phyloP scores from a whole-genome alignment of 768 basidiomycete genomes.

The Steccherinum ochraceum region DNA sequence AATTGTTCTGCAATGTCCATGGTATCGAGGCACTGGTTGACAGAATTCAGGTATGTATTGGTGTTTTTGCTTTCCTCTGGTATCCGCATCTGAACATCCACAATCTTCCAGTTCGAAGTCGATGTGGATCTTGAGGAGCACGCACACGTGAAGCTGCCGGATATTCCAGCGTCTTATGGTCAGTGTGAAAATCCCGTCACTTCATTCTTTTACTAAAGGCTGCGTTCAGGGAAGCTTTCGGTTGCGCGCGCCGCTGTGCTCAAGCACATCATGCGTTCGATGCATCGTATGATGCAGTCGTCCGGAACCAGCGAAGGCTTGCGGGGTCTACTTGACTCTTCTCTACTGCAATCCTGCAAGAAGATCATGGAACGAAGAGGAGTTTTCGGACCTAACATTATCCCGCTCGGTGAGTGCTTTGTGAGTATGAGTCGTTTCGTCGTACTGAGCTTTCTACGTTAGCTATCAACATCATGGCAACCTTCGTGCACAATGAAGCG shows the following conservation, averaged over 20 bases:
- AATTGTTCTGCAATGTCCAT: conserved; percentile 74
- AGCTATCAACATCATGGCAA: conserved; percentile 95
- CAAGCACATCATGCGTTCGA: conserved; percentile 84
- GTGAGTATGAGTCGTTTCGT: background rate
- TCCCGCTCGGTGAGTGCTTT: conserved; percentile 64
- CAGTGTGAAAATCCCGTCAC: conserved; percentile 12
- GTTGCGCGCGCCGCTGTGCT: conserved; percentile 74
- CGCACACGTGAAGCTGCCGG: conserved; percentile 35
- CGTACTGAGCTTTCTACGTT: too few relatives aligned
- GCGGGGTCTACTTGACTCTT: conserved; percentile 88
- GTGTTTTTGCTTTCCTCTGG: conserved; percentile 14
- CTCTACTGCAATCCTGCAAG: conserved; percentile 78
- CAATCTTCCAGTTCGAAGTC: conserved; percentile 24
- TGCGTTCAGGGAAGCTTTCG: conserved; percentile 55
- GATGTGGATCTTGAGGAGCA: conserved; percentile 42
- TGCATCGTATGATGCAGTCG: conserved; percentile 97
- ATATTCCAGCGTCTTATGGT: conserved; percentile 51
- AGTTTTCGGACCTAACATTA: conserved; percentile 81
- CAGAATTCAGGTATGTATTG: conserved; percentile 68
- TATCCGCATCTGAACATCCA: conserved; percentile 7
- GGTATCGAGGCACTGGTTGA: conserved; percentile 84
- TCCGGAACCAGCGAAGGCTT: conserved; percentile 92
- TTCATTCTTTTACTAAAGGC: background rate
- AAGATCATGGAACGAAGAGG: conserved; percentile 78
- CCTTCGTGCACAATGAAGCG: conserved; percentile 98